Conservation (phyloP, 352 stramenopile species). For the Stramenopiles sp. region DNA sequence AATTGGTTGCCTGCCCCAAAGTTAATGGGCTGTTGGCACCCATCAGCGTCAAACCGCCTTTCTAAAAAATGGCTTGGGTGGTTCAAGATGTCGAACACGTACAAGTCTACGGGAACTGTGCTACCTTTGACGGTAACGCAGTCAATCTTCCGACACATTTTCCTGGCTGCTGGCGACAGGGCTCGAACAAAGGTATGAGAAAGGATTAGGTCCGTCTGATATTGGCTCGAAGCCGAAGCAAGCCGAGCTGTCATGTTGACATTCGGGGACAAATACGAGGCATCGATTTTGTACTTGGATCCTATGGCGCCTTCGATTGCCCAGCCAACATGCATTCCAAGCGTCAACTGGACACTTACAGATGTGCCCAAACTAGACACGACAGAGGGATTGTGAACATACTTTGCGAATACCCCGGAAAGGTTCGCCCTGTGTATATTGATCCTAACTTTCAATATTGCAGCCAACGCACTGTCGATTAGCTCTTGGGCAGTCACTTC, state of each 20-base stretch:
- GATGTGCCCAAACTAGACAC: slow-evolving; percentile 45
- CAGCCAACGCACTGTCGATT: slow-evolving; percentile 79
- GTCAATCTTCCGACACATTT: slow-evolving; percentile 76
- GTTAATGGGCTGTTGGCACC: slow-evolving; percentile 50
- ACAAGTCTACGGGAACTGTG: slow-evolving; percentile 73
- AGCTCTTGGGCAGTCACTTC: slow-evolving; percentile 34
- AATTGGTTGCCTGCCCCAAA: slow-evolving; percentile 50
- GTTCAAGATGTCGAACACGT: slow-evolving; percentile 71
- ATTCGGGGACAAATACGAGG: slow-evolving; percentile 88
- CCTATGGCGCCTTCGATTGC: slow-evolving; percentile 94
- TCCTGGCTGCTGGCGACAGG: slow-evolving; percentile 53
- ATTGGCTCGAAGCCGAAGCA: slow-evolving; percentile 82
- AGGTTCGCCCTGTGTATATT: slow-evolving; percentile 77
- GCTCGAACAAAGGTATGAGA: slow-evolving; percentile 81
- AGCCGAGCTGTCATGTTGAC: slow-evolving; percentile 91
- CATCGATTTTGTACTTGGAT: slow-evolving; percentile 92
- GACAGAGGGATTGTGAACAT: slow-evolving; percentile 47
- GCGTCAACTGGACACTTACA: slow-evolving; percentile 78
- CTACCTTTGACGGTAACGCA: slow-evolving; percentile 89
- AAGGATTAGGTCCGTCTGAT: slow-evolving; percentile 77
- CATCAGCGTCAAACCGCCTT: slow-evolving; percentile 29
- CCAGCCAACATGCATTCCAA: slow-evolving; percentile 92
- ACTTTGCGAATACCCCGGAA: slow-evolving; percentile 42
- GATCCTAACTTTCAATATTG: slow-evolving; percentile 84
- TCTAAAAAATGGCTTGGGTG: slow-evolving; percentile 34